Evolutionary conservation across 2,329 filamentous ascomycete species (phyloP), one percentile per base, ranked within the genome.

Genomic region (Aspergillus hiratsukae): DNA sequence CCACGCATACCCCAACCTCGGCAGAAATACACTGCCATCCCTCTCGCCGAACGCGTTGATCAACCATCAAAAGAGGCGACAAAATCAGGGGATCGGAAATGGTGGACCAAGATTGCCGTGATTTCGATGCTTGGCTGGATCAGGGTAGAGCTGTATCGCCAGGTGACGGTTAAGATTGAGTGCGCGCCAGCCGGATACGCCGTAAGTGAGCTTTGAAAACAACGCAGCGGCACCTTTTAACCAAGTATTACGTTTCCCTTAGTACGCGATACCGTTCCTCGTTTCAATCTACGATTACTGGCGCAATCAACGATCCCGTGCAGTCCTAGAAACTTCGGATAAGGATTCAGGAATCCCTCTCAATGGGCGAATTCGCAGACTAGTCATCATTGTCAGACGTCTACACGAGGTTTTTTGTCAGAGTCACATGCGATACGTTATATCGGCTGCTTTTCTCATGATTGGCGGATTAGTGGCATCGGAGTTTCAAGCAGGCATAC

Each of bases 261-360:
- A 77, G 75, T 70, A 66, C 45, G 61, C 68, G 45, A 65, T 78
- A 41, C 77, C 77, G 3, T 70, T 79, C 43, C 43, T 76, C 3
- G 51, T 79, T 49, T 72, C 73, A 1, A 27, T 76, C 3, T 77
- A 78, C 52, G 76, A 78, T 57, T 75, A 70, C 48, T 69, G 71
- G 63, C 68, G 70, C 58, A 67, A 68, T 21, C 67, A 69, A 53
- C 61, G 66, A 53, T 54, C 45, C 6, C 64, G 64, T 49, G 51
- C 61, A n/a, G 55, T 56, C 10, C 61, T 67, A 7, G 64, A 61
- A 49, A 66, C 49, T 52, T 14, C 19, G 11, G 43, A 46, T 14
- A 27, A 48, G n/a, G 48, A 45, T 8, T 54, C 58, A 25, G 63
- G 69, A 53, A 54, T 55, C 17, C 60, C 61, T 19, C 50, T 57